Conservation (phyloP, 108 stramenopile species). For the Fragilaria radians region DNA sequence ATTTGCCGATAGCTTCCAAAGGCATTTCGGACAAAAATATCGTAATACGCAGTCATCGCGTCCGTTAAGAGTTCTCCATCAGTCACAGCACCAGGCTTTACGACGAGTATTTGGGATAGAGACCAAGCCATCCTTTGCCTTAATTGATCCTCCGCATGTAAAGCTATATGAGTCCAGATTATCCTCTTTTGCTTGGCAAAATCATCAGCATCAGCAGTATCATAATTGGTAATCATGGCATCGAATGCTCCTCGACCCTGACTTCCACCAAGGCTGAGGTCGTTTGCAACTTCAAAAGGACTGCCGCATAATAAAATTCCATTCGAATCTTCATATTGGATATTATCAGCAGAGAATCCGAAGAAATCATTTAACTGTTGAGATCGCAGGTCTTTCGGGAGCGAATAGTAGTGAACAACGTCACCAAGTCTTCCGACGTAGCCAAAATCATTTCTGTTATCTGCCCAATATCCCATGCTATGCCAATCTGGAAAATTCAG, state of each 20-base stretch:
- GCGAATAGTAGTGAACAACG: not conserved
- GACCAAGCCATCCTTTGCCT: conserved; percentile 73
- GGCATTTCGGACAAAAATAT: conserved; percentile 65
- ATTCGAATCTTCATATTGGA: not conserved
- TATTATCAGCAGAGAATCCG: not conserved
- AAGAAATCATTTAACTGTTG: not conserved
- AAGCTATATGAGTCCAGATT: conserved; percentile 49
- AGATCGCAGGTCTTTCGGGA: not conserved
- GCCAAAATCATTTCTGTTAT: conserved; percentile 1
- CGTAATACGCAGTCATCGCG: conserved; percentile 43
- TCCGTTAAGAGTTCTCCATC: conserved; percentile 8
- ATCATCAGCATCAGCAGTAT: not conserved
- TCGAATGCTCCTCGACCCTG: conserved; percentile 1
- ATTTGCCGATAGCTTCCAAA: conserved; percentile 74
- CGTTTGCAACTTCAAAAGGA: conserved; percentile 48
- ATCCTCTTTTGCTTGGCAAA: conserved; percentile 19
- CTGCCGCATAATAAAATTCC: conserved; percentile 43
- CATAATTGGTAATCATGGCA: not conserved
- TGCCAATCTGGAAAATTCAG: conserved; percentile 11
- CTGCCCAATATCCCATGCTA: not conserved
- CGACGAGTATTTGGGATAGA: conserved; percentile 54
- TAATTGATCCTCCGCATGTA: conserved; percentile 64
- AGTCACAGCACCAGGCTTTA: conserved; percentile 8
- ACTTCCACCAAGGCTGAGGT: conserved; percentile 21
- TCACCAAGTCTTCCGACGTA: conserved; percentile 1